Evolutionary conservation across 148 eudicot species (phyloP), one percentile per base, ranked within the genome.

Genomic region (Diospyros kaki): DNA sequence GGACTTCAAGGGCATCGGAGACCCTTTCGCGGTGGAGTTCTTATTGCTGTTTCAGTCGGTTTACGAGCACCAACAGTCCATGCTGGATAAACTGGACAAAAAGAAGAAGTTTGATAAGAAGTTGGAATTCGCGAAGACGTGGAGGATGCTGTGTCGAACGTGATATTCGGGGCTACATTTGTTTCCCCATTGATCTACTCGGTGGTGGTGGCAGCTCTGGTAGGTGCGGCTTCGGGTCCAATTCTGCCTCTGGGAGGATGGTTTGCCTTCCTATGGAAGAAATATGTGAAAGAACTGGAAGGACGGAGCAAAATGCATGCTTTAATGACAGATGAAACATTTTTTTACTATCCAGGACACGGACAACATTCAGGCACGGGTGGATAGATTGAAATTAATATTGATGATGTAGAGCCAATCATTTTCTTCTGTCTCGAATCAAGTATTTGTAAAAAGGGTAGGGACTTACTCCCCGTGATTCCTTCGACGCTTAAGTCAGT

Each of bases 161-260:
- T 89, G 3, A 83, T 94, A 8, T 90, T 94, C 18, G 91, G 84
- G 2, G 88, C 88, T 1, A 71, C 89, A 17, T 92, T 90, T 48
- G 76, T 89, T 0, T 78, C 86, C 0, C 87, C 90, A 58, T 81
- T 92, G 60, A 87, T 94, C 41, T 90, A 90, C 76, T 94, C 98
- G 2, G 96, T 92, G 76, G 97, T 94, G 84, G 98, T 91, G 4
- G 98, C 94, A 0, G 97, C 97, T 1, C 46, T 94, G 75, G 89
- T 93, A 3, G 96, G 96, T 13, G 52, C 52, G 8, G 89, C 92
- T 2, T 77, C 96, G 42, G 89, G 90, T 60, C 97, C 97, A 28
- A 28, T 28, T 28, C 28, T 28, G 28, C 28, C 28, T 28, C 28
- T 28, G 28, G 28, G 28, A 28, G 28, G 28, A 28, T 28, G 28